Evolutionary conservation across 371 early-diverging fungal species (phyloP), one percentile per base, ranked within the genome.

Genomic region (Saksenaea vasiformis): DNA sequence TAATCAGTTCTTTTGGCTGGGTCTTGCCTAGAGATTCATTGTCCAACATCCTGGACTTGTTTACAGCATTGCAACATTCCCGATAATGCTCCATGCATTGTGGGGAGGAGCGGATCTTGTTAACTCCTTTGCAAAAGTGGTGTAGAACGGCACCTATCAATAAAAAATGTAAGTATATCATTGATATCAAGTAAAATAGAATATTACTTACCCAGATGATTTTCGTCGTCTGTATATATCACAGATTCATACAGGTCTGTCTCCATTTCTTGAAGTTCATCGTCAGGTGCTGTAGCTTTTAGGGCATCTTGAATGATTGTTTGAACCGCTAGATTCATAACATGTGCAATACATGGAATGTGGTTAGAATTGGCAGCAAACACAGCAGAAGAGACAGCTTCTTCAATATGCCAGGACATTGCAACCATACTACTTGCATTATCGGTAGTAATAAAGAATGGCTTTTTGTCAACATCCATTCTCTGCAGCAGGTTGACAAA

Each of bases 281-380:
- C 53, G 13, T 54, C 41, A 5, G 34, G 56, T n/a, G 59, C 22
- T 15, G 54, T 66, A 15, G 26, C 3, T 9, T 28, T 51, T 17
- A 62, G 54, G 19, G 65, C 70, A 27, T 54, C 55, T 36, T 61
- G 56, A 3, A 72, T 39, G 5, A 66, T 58, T 8, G 39, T 66
- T 37, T 72, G 72, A 3, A 72, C 68, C 0, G 66, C 61, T 13
- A 72, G 53, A 41, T 72, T 71, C 5, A 71, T 56, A 41, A 71
- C 57, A 27, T 71, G 68, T 15, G 65, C 66, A 53, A 67, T 38
- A 24, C 68, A 71, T 38, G 65, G 68, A 10, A 65, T 41, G 60
- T 68, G 68, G 24, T 60, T 54, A 4, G 7, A 7, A 11, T 13
- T 17, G 14, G 41, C 41, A 13, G 7, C 2, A 14, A 41, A 41